Base-by-base conservation (phyloP, 2,329 filamentous ascomycete genomes). In the Paramyrothecium sp. region DNA sequence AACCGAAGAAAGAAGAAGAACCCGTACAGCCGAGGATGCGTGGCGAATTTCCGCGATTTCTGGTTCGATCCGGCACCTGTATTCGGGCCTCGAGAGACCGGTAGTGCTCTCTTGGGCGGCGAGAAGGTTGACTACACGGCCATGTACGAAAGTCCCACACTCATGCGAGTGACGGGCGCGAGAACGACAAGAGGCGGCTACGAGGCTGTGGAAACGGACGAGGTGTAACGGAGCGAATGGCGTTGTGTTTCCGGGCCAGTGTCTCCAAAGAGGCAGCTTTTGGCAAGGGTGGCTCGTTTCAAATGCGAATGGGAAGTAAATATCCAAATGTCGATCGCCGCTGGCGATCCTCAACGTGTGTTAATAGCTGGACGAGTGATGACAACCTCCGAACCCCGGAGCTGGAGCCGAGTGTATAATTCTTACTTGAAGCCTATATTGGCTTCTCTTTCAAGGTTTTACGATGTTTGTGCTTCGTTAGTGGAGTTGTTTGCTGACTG, bases 21-120 rank as follows among this genome's bases (percentile, higher is more conserved):
- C 71, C 93, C 93, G 0, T 99, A 94, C 73, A 94, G 88, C 57
- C 82, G 87, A 33, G 95, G 95, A 8, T 81, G 92, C 44, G 65
- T 96, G n/a, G 84, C 88, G 58, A 99, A 99, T 70, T 99, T 95
- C 75, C 89, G 86, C 63, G 96, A 99, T 73, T 99, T 99, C 72
- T 98, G 93, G 92, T 94, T 90, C 67, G 95, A 98, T 70, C 87
- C 91, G 2, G 88, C 90, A 2, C 90, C 94, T 0, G 73, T 96
- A 19, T 94, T 97, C 70, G 87, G 89, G 12, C 85, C 82, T 65
- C 83, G 89, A 57, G 86, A 91, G 66, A 89, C 85, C 53, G 93
- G 93, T 13, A 81, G 82, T 48, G 92, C 90, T 0, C 77, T 92
- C 71, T 76, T 99, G 8, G 91, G 87, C 16, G 94, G 95, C 2